Evolutionary conservation across 192 early-diverging fungal species (phyloP).

Genomic region (Polychytrium aggregatum): DNA sequence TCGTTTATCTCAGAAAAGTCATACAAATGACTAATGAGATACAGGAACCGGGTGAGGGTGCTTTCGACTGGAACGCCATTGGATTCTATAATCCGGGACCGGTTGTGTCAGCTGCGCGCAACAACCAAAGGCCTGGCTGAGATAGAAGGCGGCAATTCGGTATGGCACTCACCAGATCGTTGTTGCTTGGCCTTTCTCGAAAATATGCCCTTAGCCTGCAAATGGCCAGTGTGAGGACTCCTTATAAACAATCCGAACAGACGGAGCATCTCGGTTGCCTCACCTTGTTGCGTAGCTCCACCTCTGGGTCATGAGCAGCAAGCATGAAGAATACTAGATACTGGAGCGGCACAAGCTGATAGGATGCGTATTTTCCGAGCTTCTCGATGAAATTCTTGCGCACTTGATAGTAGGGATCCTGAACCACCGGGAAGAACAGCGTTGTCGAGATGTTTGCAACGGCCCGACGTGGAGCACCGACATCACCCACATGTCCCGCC

Average conservation of each 20-base stretch:
- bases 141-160: no score
- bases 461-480: neutral
- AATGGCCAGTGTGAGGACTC: no score
- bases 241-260: no score
- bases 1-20: slow-evolving; percentile 48
- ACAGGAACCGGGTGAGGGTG: slow-evolving; percentile 48
- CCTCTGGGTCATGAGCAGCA: slow-evolving; percentile 78
- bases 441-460: no score
- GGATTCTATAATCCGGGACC: no score
- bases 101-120: no score
- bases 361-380: slow-evolving; percentile 58
- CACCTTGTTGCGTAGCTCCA: slow-evolving; percentile 46
- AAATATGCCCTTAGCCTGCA: slow-evolving; percentile 46
- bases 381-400: slow-evolving; percentile 58
- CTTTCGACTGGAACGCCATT: no score
- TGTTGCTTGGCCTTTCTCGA: slow-evolving; percentile 15
- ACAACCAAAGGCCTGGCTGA: no score
- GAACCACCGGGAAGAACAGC: slow-evolving; percentile 9
- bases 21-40: slow-evolving; percentile 74
- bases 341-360: slow-evolving; percentile 51
- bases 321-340: slow-evolving; percentile 64
- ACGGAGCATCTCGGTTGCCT: no score
- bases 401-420: slow-evolving; percentile 74
- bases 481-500: neutral
- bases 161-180: slow-evolving; percentile 8